A percentile compares a stretch with the other conserved stretches of the same genome.
phyloP scores from a whole-genome alignment of 2,329 filamentous ascomycete genomes.

The Cladophialophora exuberans region DNA sequence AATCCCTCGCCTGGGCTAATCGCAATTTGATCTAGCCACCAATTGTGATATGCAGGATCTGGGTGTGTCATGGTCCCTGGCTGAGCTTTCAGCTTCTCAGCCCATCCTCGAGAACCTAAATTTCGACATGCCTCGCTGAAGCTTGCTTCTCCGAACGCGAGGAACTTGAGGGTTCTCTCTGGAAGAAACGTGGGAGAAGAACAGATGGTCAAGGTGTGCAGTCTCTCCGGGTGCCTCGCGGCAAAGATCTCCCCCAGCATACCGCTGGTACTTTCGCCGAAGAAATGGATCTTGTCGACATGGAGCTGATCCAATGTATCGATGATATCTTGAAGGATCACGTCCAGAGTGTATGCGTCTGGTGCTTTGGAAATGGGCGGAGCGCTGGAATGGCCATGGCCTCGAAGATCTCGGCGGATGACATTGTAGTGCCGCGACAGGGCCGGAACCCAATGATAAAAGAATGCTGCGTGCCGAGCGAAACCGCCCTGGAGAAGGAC shows the following conservation, averaged over 20 bases:
- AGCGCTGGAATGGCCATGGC: conserved; percentile 19
- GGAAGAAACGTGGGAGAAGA: conserved; percentile 19
- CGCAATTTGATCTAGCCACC: conserved; percentile 22
- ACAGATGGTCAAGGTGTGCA: conserved; percentile 17
- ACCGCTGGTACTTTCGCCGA: conserved; percentile 21
- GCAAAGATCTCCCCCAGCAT: conserved; percentile 24
- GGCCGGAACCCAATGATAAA: conserved; percentile 21
- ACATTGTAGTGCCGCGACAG: conserved; percentile 16
- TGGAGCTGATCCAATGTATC: conserved; percentile 20
- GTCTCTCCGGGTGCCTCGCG: conserved; percentile 11
- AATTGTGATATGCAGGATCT: conserved; percentile 13
- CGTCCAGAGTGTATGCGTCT: conserved; percentile 12
- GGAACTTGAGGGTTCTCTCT: conserved; percentile 2
- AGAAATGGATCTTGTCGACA: conserved; percentile 21
- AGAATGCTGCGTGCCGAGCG: conserved; percentile 21
- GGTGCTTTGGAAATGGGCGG: conserved; percentile 11
- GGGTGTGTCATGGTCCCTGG: conserved; percentile 19
- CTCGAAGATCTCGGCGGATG: conserved; percentile 21
- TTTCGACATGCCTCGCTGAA: conserved; percentile 14
- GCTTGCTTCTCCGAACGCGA: conserved; percentile 15
- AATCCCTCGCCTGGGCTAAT: conserved; percentile 18
- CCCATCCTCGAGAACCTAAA: conserved; percentile 16
- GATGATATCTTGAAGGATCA: conserved; percentile 18
- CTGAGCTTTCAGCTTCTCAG: conserved; percentile 1
- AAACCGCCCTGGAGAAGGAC: conserved; percentile 22